phyloP scores from a whole-genome alignment of 2,329 filamentous ascomycete species.

The Lizonia empirigonia region DNA sequence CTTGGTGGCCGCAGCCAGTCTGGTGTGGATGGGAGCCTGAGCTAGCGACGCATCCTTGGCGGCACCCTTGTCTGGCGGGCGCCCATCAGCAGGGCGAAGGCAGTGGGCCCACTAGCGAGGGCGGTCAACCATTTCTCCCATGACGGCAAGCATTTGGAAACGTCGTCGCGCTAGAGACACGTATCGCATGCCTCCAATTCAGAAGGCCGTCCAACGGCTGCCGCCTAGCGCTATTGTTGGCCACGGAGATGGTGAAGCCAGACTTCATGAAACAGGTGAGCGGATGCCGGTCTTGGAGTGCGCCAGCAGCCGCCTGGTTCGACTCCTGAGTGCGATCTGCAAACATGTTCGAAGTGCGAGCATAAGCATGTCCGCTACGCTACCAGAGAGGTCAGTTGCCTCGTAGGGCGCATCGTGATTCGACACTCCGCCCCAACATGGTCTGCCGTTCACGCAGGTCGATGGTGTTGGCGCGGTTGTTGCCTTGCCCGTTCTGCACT shows the following conservation, averaged over 20 bases:
- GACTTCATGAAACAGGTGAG: constrained; percentile 14
- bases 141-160: constrained; percentile 35
- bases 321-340: constrained; percentile 27
- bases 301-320: constrained; percentile 33
- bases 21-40: constrained; percentile 35
- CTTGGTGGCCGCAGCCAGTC: constrained; percentile 28
- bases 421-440: constrained; percentile 27
- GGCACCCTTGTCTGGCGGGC: constrained; percentile 16
- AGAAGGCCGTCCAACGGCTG: constrained; percentile 29
- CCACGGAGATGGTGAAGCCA: constrained; percentile 11
- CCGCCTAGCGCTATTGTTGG: constrained; percentile 26
- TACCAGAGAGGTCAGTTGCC: constrained; percentile 21
- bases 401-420: constrained; percentile 13
- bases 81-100: constrained; percentile 24
- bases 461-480: constrained; percentile 21
- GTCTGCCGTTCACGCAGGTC: constrained; percentile 24
- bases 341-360: constrained; percentile 22
- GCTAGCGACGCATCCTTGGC: constrained; percentile 20
- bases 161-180: constrained; percentile 19
- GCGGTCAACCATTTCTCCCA: constrained; percentile 36
- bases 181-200: constrained; percentile 28
- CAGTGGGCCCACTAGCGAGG: constrained; percentile 31
- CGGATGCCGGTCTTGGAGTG: constrained; percentile 19
- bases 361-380: constrained; percentile 11
- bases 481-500: constrained; percentile 14